These are phyloP conservation scores for Albugo laibachii DNA, from an alignment of 352 stramenopile genomes.

Conservation along the genomic window DNA sequence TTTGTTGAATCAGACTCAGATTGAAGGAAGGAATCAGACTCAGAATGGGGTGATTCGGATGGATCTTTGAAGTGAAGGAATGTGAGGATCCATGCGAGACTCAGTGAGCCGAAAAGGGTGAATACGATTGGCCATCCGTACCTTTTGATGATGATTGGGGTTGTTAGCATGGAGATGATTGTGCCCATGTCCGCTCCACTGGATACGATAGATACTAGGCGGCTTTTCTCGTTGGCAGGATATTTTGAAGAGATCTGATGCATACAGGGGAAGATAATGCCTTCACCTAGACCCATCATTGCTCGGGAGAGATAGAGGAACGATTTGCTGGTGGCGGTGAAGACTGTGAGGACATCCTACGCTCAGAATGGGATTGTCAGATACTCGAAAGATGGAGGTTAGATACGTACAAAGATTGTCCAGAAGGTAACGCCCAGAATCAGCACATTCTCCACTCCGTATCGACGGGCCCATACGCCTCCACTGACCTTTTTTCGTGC, in stretches of 20 bases:
- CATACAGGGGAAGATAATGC: conserved; percentile 78
- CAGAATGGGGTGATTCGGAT: conserved; percentile 31
- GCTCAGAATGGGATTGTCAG: neutral
- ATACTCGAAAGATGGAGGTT: neutral
- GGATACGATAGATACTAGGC: conserved; percentile 51
- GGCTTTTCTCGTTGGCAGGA: conserved; percentile 57
- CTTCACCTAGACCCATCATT: conserved; percentile 69
- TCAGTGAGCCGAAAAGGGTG: conserved; percentile 45
- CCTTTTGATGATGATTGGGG: conserved; percentile 36
- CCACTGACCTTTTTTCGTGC: conserved; percentile 29
- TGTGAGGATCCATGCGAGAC: conserved; percentile 47
- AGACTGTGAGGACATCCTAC: conserved; percentile 51
- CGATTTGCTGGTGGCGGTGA: conserved; percentile 30
- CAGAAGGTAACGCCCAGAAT: conserved; percentile 58
- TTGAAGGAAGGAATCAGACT: neutral
- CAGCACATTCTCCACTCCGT: conserved; percentile 56
- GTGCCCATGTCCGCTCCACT: conserved; percentile 68
- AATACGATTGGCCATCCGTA: conserved; percentile 63
- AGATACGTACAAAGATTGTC: conserved; percentile 43
- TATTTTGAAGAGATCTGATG: conserved; percentile 75
- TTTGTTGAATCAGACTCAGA: neutral
- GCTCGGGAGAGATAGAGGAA: conserved; percentile 56
- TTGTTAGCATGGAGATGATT: conserved; percentile 56
- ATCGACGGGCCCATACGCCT: conserved; percentile 42
- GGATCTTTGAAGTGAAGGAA: conserved; percentile 49